Evolutionary conservation across 2,329 filamentous ascomycete genomes (phyloP), one percentile per base, ranked within the genome.

Genomic region (Phaeosphaeriaceae sp.): DNA sequence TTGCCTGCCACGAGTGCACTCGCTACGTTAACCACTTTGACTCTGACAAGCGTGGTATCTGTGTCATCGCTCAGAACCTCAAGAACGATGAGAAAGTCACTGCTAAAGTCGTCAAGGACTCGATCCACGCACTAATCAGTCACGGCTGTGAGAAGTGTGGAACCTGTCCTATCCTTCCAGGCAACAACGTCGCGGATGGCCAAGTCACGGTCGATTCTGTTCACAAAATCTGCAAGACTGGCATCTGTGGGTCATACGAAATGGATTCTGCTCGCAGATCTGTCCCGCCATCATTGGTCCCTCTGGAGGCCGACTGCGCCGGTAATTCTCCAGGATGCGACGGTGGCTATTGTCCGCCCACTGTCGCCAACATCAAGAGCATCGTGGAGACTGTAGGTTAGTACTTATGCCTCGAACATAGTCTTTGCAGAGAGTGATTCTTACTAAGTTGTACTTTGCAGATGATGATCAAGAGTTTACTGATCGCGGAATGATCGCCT

Each of bases 401-500:
- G 44, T 48, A 3, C 6, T 36, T 36, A 11, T 36, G 7, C 31
- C 3, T 36, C 13, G 31, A 17, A 31, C 17, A 31, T 13, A 48
- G 24, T 21, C 42, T 31, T 22, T 17, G 2, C 11, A 11, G 42
- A 45, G 42, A 22, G 10, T 45, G 42, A 21, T 21, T 21, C 42
- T 45, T 21, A 45, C 42, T 5, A 45, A 45, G 19, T 7, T 13
- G 31, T 36, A 36, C 31, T 22, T n/a, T n/a, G 17, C 42, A 45
- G 42, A 45, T 22, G 53, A 55, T 27, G 49, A 44, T 13, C 19
- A 27, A 21, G 33, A 44, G 53, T 55, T 40, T 20, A 33, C 13
- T 11, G 49, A 55, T 24, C 15, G n/a, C 22, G 22, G 42, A 3
- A 46, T 27, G n/a, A 55, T 55, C 40, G 53, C 46, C 41, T 49